Base-by-base conservation (phyloP, 2,329 filamentous ascomycete genomes). In the Clarireedia hainanense region DNA sequence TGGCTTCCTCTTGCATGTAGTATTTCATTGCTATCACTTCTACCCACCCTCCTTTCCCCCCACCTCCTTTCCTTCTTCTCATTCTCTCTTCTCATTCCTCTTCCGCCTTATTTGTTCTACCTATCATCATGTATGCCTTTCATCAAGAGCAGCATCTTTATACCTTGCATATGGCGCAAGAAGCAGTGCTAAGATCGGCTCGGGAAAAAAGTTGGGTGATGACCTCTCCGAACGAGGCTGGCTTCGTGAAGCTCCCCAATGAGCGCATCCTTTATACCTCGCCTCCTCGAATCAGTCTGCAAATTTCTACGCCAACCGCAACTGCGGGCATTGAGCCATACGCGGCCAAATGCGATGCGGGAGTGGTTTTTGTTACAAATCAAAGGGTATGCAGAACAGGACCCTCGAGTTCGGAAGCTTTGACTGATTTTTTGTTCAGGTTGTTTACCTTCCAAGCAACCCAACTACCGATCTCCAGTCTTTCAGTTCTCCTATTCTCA, bases 401-500 rank as follows among this genome's bases (percentile, higher is more conserved):
- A n/a, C 23, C 20, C 12, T 50, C 23, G 24, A 65, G 24, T 40
- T 4, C 23, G 14, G 3, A 43, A 34, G 47, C 15, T 23, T 54
- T 40, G 59, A 45, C 58, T 68, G 42, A 66, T 46, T 34, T 15
- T 5, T 15, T 17, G 24, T 55, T 53, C 65, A 96, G 88, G 79
- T 97, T 63, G 85, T 97, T 62, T 97, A 96, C 70, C 82, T 97
- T 15, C 91, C 92, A 17, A 76, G 83, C 52, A 80, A 83, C 56
- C 79, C 85, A 4, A 88, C 85, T 17, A 75, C 78, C 53, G 73
- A 64, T 26, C 70, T 96, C 68, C 85, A 92, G 70, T 96, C 91
- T 50, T 96, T 97, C 72, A 90, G 90, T 43, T 85, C 87, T 0
- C 91, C 91, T 42, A 87, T 96, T 58, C 80, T 96, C 61, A 91